Base-by-base conservation (phyloP, 2,329 filamentous ascomycete species). In the Celoporthe dispersa region DNA sequence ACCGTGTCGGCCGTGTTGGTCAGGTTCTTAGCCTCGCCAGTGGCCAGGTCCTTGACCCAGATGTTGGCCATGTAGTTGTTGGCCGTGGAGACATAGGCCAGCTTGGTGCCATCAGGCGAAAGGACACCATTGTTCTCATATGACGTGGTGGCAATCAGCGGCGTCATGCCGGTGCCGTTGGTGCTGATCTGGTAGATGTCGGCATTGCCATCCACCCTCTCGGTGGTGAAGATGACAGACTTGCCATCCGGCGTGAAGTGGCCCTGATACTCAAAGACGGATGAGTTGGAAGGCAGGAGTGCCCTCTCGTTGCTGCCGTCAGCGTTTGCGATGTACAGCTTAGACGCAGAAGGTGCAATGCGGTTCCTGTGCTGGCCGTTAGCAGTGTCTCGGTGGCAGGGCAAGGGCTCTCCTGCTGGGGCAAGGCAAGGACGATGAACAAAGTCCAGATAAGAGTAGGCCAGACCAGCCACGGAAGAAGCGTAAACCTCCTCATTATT, bases 71-170 rank as follows among this genome's bases (percentile, higher is more conserved):
- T 78, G 68, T 79, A 79, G 37, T 74, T 75, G 39, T 75, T 78
- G 31, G 75, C 74, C 0, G 81, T 83, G 0, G 81, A 82, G 0
- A 82, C 80, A 71, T 80, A 84, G 25, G 81, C 81, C 7, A 78
- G 72, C 28, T 76, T 73, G 7, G 68, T 81, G 3, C 79, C 79
- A 68, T 83, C 75, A 0, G 81, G 81, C 0, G 80, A 83, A 0
- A 83, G 61, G 0, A 76, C 77, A 9, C 74, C 78, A 0, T 75
- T 75, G 68, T 83, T 81, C 68, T 83, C 81, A 41, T 81, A 77
- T 0, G 78, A 79, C 1, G 78, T 64, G 0, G 79, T 80, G 5
- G 73, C 74, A 0, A 80, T 73, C 16, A 83, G 71, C 41, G 75
- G 71, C 67, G 81, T 74, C 7, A 83, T 68, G 0, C 75, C 78